phyloP scores from a whole-genome alignment of 1,284 basidiomycete species.

The Sanghuangporus weigelae region DNA sequence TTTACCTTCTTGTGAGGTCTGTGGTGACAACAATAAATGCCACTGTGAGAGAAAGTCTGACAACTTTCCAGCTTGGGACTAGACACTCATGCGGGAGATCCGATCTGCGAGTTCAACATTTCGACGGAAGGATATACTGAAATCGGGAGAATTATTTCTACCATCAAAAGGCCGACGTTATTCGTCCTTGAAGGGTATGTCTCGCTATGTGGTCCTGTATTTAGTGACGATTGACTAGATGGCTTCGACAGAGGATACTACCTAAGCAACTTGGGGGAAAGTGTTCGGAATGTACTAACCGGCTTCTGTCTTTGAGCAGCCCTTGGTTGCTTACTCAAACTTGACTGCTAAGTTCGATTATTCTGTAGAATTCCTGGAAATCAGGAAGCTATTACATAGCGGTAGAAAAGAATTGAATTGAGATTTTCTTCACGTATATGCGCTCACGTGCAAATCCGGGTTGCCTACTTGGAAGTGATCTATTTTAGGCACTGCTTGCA shows the following conservation, averaged over 20 bases:
- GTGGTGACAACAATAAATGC: not conserved
- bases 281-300: slow-evolving; percentile 25
- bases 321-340: not conserved
- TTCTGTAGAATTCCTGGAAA: too few relatives aligned
- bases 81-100: slow-evolving; percentile 33
- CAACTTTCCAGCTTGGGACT: slow-evolving; percentile 28
- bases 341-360: too few relatives aligned
- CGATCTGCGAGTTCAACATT: slow-evolving; percentile 32
- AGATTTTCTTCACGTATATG: too few relatives aligned
- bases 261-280: slow-evolving; percentile 25
- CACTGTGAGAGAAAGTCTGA: not conserved
- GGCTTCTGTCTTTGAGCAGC: slow-evolving; percentile 19
- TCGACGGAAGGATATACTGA: slow-evolving; percentile 27
- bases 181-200: slow-evolving; percentile 35
- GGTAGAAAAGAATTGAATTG: too few relatives aligned
- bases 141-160: slow-evolving; percentile 29
- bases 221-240: not conserved
- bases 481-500: not conserved
- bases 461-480: not conserved
- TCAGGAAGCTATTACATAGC: too few relatives aligned
- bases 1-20: slow-evolving; percentile 30
- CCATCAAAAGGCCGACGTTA: slow-evolving; percentile 25
- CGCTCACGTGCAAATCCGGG: too few relatives aligned
- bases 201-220: not conserved
- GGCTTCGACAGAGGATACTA: slow-evolving; percentile 27